Conservation (phyloP, 108 stramenopile genomes). For the Skeletonema marinoi region DNA sequence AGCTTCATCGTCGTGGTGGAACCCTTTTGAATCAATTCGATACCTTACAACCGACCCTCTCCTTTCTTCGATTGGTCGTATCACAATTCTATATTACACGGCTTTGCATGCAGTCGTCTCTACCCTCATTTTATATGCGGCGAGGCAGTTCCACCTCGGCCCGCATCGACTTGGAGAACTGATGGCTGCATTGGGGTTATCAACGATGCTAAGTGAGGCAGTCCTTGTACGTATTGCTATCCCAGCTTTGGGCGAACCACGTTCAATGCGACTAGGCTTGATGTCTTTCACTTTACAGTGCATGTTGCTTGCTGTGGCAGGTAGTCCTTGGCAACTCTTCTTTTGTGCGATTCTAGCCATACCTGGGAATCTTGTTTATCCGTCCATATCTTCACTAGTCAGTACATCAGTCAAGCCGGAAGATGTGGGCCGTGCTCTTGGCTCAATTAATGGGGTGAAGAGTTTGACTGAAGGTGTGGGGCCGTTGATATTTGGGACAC, state of each 20-base stretch:
- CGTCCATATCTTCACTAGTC: constrained; percentile 85
- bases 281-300: constrained; percentile 89
- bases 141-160: constrained; percentile 77
- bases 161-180: constrained; percentile 89
- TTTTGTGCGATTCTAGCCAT: constrained; percentile 81
- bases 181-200: constrained; percentile 89
- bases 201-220: constrained; percentile 94
- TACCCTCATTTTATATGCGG: constrained; percentile 86
- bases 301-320: constrained; percentile 82
- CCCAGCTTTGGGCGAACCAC: constrained; percentile 82
- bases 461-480: constrained; percentile 93
- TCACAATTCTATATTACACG: constrained; percentile 94
- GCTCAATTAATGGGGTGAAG: constrained; percentile 95
- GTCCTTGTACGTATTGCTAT: constrained; percentile 88
- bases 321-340: constrained; percentile 74
- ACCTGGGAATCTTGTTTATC: constrained; percentile 93
- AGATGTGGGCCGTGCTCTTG: constrained; percentile 92
- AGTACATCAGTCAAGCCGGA: constrained; percentile 80
- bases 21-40: constrained; percentile 66
- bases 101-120: constrained; percentile 93
- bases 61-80: constrained; percentile 73
- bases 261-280: constrained; percentile 84
- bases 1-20: constrained; percentile 52
- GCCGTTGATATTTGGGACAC: constrained; percentile 76
- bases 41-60: constrained; percentile 73